Evolutionary conservation across 176 grass and related monocot species (phyloP).

Genomic region (Lolium perenne): DNA sequence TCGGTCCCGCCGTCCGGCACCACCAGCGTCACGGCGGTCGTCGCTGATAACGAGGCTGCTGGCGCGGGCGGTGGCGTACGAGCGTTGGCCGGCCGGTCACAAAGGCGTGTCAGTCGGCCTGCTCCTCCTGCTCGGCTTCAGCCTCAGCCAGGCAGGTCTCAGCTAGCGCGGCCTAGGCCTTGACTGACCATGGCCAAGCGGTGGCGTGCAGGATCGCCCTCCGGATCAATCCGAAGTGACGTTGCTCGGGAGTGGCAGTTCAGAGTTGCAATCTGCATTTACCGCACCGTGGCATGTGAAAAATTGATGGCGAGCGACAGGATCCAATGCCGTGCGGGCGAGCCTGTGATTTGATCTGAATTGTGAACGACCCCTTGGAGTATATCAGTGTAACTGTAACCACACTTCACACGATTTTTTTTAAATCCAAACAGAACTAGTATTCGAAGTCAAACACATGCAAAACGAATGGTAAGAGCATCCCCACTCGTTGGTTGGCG

Average conservation of each 20-base stretch:
- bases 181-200: neutral
- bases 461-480: too few relatives aligned
- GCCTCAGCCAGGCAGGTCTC: neutral
- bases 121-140: neutral
- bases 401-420: too few relatives aligned
- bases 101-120: neutral
- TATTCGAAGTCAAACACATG: too few relatives aligned
- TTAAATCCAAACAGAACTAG: too few relatives aligned
- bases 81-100: neutral
- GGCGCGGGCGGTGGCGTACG: neutral
- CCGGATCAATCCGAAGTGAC: neutral
- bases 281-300: neutral
- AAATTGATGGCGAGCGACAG: neutral
- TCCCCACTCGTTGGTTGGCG: too few relatives aligned
- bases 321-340: neutral
- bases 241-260: neutral
- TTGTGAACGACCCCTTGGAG: too few relatives aligned
- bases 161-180: neutral
- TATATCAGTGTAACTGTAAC: too few relatives aligned
- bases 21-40: neutral
- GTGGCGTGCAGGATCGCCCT: neutral
- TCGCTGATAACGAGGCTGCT: neutral
- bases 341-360: neutral
- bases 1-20: neutral
- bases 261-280: neutral